Percentiles rank a stretch among this genome's conserved stretches.
Conservation (phyloP, 1,284 basidiomycete genomes). For the Puccinia brachypodii region DNA sequence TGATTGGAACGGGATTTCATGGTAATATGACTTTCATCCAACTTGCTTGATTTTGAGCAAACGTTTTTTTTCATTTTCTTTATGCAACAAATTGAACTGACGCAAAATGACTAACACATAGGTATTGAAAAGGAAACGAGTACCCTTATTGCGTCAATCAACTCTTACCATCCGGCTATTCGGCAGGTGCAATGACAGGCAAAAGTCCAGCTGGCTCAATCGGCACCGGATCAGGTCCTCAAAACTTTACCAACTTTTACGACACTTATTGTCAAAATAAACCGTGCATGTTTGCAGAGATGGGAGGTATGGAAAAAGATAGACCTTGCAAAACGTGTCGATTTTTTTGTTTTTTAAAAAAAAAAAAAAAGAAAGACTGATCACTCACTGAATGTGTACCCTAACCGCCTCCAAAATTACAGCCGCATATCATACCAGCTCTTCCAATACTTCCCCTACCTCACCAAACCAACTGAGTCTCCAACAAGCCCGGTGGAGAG, state of each 20-base stretch:
- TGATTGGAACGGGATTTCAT: constrained; percentile 56
- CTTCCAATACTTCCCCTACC: not conserved
- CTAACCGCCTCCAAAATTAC: not conserved
- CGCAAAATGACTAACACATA: not conserved
- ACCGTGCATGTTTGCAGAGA: constrained; percentile 36
- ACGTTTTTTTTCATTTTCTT: not conserved
- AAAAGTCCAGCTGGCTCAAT: not conserved
- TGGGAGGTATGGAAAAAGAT: constrained; percentile 8
- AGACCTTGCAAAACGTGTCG: no score
- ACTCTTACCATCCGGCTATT: constrained; percentile 2
- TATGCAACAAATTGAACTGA: not conserved
- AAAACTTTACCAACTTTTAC: constrained; percentile 13
- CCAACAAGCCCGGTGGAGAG: constrained; percentile 46
- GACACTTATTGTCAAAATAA: constrained; percentile 6
- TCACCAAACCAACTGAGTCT: not conserved
- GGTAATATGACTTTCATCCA: not conserved
- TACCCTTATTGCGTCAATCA: constrained; percentile 6
- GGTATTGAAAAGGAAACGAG: constrained; percentile 33
- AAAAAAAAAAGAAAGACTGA: not conserved
- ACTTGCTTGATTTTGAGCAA: not conserved
- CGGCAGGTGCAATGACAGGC: constrained; percentile 22
- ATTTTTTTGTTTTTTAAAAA: no score
- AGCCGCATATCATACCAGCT: constrained; percentile 1
- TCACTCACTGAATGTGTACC: not conserved
- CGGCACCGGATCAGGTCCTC: not conserved